Conservation (phyloP, 306 rosid genomes). For the Vigna hirtella region DNA sequence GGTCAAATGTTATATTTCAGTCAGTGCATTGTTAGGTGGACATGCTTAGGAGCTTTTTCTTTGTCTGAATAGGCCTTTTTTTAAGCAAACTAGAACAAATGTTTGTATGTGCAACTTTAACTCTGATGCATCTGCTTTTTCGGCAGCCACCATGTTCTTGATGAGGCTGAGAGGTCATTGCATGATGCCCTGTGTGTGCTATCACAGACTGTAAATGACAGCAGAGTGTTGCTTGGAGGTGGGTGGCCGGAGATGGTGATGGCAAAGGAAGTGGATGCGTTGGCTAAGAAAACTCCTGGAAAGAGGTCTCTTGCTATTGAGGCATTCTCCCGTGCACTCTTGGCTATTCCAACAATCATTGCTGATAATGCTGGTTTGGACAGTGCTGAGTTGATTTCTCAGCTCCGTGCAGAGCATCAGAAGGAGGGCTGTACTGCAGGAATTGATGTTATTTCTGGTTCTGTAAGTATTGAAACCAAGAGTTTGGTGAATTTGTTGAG, state of each 20-base stretch:
- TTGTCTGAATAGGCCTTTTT: not conserved
- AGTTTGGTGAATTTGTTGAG: not conserved
- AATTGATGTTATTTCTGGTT: conserved; percentile 92
- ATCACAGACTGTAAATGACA: conserved; percentile 92
- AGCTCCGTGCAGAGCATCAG: conserved; percentile 96
- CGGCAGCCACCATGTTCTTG: conserved; percentile 94
- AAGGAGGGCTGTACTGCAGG: conserved; percentile 84
- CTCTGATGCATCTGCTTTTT: conserved; percentile 37
- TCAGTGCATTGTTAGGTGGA: conserved; percentile 8
- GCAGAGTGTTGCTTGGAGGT: conserved; percentile 94
- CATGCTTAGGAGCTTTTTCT: conserved; percentile 12
- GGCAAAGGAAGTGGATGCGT: conserved; percentile 88
- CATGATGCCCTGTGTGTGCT: conserved; percentile 98
- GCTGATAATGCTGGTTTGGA: conserved; percentile 99
- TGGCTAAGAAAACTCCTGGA: conserved; percentile 94
- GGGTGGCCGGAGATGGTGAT: conserved; percentile 99
- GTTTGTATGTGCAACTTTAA: not conserved
- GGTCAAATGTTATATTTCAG: not conserved
- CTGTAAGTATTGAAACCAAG: conserved; percentile 64
- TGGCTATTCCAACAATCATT: conserved; percentile 88
- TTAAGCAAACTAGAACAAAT: not conserved
- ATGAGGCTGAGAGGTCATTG: conserved; percentile 97
- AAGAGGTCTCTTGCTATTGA: conserved; percentile 96
- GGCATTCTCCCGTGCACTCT: conserved; percentile 90
- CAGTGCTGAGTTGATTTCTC: conserved; percentile 95